Evolutionary conservation across 208 protist genomes (phyloP).

Genomic region (Acanthamoeba triangularis): DNA sequence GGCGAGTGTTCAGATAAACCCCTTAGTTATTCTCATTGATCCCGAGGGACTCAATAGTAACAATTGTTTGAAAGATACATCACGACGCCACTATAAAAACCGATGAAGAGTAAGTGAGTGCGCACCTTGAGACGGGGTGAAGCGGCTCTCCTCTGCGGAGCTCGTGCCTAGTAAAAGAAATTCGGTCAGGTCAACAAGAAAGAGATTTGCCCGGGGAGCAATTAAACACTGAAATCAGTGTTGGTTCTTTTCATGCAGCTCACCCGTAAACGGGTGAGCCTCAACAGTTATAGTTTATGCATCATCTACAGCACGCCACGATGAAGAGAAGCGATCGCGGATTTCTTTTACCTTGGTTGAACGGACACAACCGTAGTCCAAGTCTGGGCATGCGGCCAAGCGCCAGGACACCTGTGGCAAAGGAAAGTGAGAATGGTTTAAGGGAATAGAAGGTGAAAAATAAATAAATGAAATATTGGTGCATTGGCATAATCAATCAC

Average conservation of each 20-base stretch:
- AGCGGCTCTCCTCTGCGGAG: too few species aligned
- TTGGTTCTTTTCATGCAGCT: not conserved
- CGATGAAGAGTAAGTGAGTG: not conserved
- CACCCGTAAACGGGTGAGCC: not conserved
- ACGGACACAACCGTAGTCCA: not conserved
- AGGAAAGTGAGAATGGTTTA: not conserved
- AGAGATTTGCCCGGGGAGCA: not conserved
- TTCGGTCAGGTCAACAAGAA: not conserved
- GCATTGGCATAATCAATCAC: not conserved
- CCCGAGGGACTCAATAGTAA: constrained; percentile 45
- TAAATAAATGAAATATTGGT: not conserved
- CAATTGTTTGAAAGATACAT: constrained; percentile 44
- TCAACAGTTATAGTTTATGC: constrained; percentile 51
- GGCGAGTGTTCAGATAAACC: constrained; percentile 46
- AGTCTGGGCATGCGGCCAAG: not conserved
- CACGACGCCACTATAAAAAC: not conserved
- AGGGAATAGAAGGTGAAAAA: not conserved
- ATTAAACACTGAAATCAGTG: not conserved
- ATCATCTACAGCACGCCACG: not conserved
- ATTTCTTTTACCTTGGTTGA: not conserved
- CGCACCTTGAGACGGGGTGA: not conserved
- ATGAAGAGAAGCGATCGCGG: not conserved
- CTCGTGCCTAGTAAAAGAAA: not conserved
- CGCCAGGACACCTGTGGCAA: not conserved
- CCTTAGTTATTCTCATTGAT: constrained; percentile 62